Evolutionary conservation across 75 land plant species (phyloP).

Genomic region (Pinus tabuliformis): DNA sequence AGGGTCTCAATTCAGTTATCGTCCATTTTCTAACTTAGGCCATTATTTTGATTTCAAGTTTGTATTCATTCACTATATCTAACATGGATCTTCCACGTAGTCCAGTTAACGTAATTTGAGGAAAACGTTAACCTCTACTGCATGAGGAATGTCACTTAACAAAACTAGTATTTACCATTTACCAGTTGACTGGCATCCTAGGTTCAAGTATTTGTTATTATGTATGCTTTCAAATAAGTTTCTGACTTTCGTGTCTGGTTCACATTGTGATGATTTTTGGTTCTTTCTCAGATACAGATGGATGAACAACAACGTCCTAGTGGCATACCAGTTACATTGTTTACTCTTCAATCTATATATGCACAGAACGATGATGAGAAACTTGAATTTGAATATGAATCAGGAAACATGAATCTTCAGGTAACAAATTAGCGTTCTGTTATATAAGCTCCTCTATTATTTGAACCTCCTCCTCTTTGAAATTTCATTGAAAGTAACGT

Average conservation of each 20-base stretch:
- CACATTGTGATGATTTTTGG: neutral
- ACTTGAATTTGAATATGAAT: slow-evolving; percentile 89
- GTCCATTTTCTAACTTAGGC: neutral
- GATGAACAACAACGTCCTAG: slow-evolving; percentile 78
- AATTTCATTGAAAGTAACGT: neutral
- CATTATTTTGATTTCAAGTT: neutral
- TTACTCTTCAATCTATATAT: slow-evolving; percentile 89
- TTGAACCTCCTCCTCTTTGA: neutral
- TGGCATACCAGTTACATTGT: slow-evolving; percentile 82
- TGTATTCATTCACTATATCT: neutral
- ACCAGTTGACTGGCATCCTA: too few species aligned
- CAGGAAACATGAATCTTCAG: slow-evolving; percentile 73
- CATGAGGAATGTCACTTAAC: too few species aligned
- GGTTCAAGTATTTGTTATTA: too few species aligned
- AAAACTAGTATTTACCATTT: too few species aligned
- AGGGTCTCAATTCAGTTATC: neutral
- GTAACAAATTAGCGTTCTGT: slow-evolving; percentile 27
- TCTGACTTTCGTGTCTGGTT: neutral
- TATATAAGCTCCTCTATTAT: neutral
- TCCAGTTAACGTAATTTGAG: neutral
- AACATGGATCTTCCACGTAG: neutral
- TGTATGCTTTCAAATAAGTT: too few species aligned
- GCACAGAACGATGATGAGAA: slow-evolving; percentile 83
- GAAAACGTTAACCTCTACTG: too few species aligned
- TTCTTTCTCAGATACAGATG: slow-evolving; percentile 71